Base-by-base conservation (phyloP, 2,329 filamentous ascomycete genomes). In the Fusarium vanettenii region DNA sequence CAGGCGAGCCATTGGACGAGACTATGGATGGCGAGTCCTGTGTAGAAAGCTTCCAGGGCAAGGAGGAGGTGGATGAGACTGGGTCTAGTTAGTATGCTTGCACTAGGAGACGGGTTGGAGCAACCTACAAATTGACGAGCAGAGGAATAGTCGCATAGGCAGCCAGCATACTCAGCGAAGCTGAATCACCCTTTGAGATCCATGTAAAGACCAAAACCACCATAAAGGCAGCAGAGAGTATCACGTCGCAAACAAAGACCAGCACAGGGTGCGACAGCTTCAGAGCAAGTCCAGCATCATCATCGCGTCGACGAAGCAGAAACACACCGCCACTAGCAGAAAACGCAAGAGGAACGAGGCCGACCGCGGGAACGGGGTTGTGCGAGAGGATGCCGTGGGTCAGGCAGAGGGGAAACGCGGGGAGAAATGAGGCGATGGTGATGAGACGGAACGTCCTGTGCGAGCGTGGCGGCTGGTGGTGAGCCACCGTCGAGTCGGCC, bases 141-240 rank as follows among this genome's bases (percentile, higher is more conserved):
- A 86, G 78, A 41, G 84, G 85, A 20, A 86, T 80, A 4, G 85
- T 86, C 13, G 81, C 81, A 71, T 86, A 86, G 14, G 84, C 82
- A 41, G 83, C 84, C 35, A 86, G 79, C 84, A 85, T 85, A 45
- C 80, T 82, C 59, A 84, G 69, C 62, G 81, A 78, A 4, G 81
- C 76, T 31, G 78, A 77, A 13, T 67, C 59, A 8, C 76, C 69
- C 18, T 76, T 76, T 37, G 73, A 70, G 43, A 82, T 81, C 84
- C 84, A 86, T 1, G 84, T 85, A 39, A 84, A 83, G 25, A 85
- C 82, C 60, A 86, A 68, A 6, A 85, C 82, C 8, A 83, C 71
- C 81, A 86, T 81, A 14, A 84, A 71, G 6, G 80, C 79, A 0
- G 81, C 78, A 9, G 84, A 82, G 4, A 86, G 80, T 9, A 82